phyloP scores from a whole-genome alignment of 2,329 filamentous ascomycete species.

The Xylaria arbuscula region DNA sequence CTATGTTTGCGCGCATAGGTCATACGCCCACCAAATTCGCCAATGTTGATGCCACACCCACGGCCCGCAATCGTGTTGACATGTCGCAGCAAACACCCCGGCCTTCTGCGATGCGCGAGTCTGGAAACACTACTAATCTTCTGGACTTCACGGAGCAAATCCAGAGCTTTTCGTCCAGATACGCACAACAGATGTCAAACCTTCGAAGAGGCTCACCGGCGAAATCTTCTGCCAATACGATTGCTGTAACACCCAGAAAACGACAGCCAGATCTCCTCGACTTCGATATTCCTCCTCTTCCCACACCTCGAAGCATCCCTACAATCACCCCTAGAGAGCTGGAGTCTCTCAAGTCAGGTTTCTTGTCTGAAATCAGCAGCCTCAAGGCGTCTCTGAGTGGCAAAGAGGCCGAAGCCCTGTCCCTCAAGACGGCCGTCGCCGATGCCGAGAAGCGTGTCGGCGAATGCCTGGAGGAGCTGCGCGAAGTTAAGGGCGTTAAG shows the following conservation, averaged over 20 bases:
- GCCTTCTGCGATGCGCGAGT: slow-evolving; percentile 54
- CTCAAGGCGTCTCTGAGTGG: slow-evolving; percentile 91
- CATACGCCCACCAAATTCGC: slow-evolving; percentile 70
- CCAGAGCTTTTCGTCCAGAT: slow-evolving; percentile 44
- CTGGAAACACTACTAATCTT: slow-evolving; percentile 76
- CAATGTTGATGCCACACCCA: slow-evolving; percentile 52
- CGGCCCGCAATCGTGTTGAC: slow-evolving; percentile 54
- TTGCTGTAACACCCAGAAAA: slow-evolving; percentile 60
- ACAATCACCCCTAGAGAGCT: slow-evolving; percentile 92
- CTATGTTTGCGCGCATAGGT: slow-evolving; percentile 79
- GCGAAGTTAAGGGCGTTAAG: slow-evolving; percentile 77
- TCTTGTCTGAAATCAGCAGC: slow-evolving; percentile 93
- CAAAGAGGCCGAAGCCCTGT: slow-evolving; percentile 90
- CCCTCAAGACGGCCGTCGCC: slow-evolving; percentile 84
- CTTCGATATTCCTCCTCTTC: slow-evolving; percentile 92
- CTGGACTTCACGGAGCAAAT: slow-evolving; percentile 89
- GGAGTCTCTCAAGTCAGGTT: slow-evolving; percentile 89
- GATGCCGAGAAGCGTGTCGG: slow-evolving; percentile 94
- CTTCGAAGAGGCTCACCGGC: slow-evolving; percentile 59
- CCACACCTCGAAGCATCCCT: slow-evolving; percentile 90
- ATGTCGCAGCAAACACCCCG: slow-evolving; percentile 53
- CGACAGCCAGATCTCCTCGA: slow-evolving; percentile 79
- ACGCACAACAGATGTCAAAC: slow-evolving; percentile 55
- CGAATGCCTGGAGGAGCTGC: slow-evolving; percentile 82
- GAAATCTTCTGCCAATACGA: slow-evolving; percentile 45